A percentile compares a stretch with the other conserved stretches of the same genome.
Evolutionary conservation across 805 yeast species (phyloP).

Genomic region (Clavispora fructus): DNA sequence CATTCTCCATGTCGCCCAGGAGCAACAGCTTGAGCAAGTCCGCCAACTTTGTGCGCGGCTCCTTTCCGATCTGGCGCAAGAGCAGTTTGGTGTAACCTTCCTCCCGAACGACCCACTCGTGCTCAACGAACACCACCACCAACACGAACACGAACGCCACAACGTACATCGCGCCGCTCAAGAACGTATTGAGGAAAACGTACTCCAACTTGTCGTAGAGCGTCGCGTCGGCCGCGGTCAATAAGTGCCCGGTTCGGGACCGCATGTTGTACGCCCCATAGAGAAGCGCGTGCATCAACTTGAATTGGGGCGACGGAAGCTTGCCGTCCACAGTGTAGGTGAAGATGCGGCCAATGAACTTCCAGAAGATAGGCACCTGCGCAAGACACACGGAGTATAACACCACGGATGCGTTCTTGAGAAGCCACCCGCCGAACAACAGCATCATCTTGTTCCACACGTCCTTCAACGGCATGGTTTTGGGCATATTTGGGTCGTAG

Average conservation of each 20-base stretch:
- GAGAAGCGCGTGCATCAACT: conserved; percentile 27
- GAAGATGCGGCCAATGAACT: conserved; percentile 46
- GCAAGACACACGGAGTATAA: conserved; percentile 39
- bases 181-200: conserved; percentile 29
- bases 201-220: conserved; percentile 16
- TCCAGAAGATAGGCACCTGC: conserved; percentile 58
- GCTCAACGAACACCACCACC: conserved; percentile 49
- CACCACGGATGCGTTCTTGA: conserved; percentile 19
- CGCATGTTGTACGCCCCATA: conserved; percentile 29
- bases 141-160: conserved; percentile 36
- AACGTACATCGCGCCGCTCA: conserved; percentile 36
- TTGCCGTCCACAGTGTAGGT: conserved; percentile 54
- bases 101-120: conserved; percentile 69
- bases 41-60: conserved; percentile 37
- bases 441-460: conserved; percentile 37
- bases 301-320: conserved; percentile 36
- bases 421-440: conserved; percentile 9
- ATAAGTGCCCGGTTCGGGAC: conserved; percentile 3
- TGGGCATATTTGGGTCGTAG: conserved; percentile 63
- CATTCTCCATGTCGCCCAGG: conserved; percentile 2
- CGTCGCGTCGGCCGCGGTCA: conserved; percentile 6
- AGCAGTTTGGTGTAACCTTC: conserved; percentile 61
- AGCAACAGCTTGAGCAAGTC: conserved; percentile 25
- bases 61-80: conserved; percentile 54
- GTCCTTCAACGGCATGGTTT: conserved; percentile 49